Evolutionary conservation across 2,329 filamentous ascomycete genomes (phyloP), one percentile per base, ranked within the genome.

Genomic region (Fusarium robinianum): DNA sequence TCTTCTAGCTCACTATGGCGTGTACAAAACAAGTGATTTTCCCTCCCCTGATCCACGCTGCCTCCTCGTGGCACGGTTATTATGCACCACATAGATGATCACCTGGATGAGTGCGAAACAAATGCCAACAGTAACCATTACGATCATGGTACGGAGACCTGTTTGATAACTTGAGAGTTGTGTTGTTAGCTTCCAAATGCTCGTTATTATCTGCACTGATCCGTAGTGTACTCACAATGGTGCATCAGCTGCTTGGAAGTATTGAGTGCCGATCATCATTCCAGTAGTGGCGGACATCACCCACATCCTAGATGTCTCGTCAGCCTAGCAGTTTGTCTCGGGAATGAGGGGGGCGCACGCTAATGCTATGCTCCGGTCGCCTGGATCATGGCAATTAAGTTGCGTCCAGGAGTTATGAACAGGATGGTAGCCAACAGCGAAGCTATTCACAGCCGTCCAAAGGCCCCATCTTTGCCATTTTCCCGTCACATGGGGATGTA

Each of bases 371-470:
- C 49, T 51, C 16, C 44, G 22, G 18, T 51, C 48, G 11, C 30
- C 35, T 15, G 44, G 55, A 12, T 72, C 71, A 10, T 62, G 64
- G 51, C 76, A 78, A 50, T 79, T 80, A 6, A 78, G 61, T 54
- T 78, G 74, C 12, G 76, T 63, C 76, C 75, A 79, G 0, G 73
- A 69, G 57, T 79, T 79, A 41, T 78, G 74, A 1, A 76, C 67
- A 0, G 76, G 76, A 57, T 79, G 76, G 49, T 79, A 79, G 0
- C 76, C 73, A 7, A 79, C 76, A 0, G 76, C 74, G 24, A 79
- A 70, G 2, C 63, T 64, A 56, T 79, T 79, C 3, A 78, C 67
- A 0, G 66, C 65, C 3, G 76, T 79, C 76, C 76, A 79, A 5
- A 80, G 60, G 0, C 68, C 74, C 64, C 73, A 77, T 8, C 69